Conservation (phyloP, 2,329 filamentous ascomycete genomes). For the Pseudogymnoascus sp. region DNA sequence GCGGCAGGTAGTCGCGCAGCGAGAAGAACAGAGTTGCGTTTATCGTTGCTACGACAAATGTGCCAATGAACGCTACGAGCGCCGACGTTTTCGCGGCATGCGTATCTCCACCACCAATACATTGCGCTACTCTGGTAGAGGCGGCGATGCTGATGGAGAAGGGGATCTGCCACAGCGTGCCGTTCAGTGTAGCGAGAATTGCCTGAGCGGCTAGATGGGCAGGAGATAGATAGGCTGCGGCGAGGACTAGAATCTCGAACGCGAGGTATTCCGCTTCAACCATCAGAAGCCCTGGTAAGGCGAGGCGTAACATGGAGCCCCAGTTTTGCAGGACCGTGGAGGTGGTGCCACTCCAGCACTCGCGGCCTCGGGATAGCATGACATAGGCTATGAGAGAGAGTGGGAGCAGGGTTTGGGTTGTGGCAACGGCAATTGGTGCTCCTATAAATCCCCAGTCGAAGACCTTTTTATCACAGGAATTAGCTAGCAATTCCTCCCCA, state of each 20-base stretch:
- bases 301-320: slow-evolving; percentile 73
- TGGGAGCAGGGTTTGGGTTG: too few relatives aligned
- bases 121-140: slow-evolving; percentile 76
- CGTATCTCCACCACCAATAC: slow-evolving; percentile 75
- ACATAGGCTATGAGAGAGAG: too few relatives aligned
- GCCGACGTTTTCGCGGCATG: slow-evolving; percentile 69
- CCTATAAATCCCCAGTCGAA: too few relatives aligned
- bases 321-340: slow-evolving; percentile 59
- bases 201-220: slow-evolving; percentile 76
- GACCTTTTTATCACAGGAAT: too few relatives aligned
- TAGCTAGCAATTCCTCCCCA: too few relatives aligned
- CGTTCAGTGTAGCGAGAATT: slow-evolving; percentile 68
- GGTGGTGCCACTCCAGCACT: slow-evolving; percentile 72
- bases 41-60: not conserved
- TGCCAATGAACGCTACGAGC: slow-evolving; percentile 48
- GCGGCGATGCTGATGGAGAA: slow-evolving; percentile 82
- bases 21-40: not conserved
- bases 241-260: slow-evolving; percentile 77
- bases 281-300: slow-evolving; percentile 81
- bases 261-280: slow-evolving; percentile 83
- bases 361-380: slow-evolving; percentile 19
- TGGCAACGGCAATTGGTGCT: too few relatives aligned
- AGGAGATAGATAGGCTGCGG: slow-evolving; percentile 66
- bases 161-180: slow-evolving; percentile 76
- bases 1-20: slow-evolving; percentile 64